Base-by-base conservation (phyloP, 2,329 filamentous ascomycete species). In the Hypoxylon sp. region DNA sequence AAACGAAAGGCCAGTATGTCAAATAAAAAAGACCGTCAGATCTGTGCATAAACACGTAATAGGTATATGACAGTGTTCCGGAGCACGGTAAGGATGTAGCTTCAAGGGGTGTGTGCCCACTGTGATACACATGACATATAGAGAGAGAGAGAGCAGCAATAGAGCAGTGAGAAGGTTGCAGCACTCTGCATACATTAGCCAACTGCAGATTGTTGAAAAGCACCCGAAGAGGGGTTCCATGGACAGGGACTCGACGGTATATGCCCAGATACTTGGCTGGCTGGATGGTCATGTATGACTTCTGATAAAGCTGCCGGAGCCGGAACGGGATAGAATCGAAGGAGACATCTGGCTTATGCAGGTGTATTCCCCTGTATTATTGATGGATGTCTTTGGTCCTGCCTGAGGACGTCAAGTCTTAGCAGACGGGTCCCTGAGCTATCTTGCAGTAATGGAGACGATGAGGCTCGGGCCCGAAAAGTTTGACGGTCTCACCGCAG, bases 401-500 rank as follows among this genome's bases (percentile, higher is more conserved):
- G 53, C 34, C 41, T 3, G 34, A 55, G 55, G 34, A 53, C 30
- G 43, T 45, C 52, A 48, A 61, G 29, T 34, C 19, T 45, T 56
- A 61, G 52, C 11, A 63, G 53, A 62, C 67, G 67, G 64, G 64
- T 67, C 34, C 61, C 64, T 69, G 67, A 69, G 58, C 51, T 65
- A 69, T 69, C 67, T 67, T 63, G 67, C 67, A 69, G 67, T 50
- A 46, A 54, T 56, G 32, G 34, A 29, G 53, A 25, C 67, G 67
- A 69, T 69, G 67, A 69, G 64, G 67, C 61, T 69, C 61, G 64
- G 61, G 34, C 58, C 64, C 67, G 67, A 67, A 43, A 57, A 34
- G 23, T 46, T n/a, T 21, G 30, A 61, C 54, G n/a, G 61, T 67
- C 47, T 58, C 64, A 68, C 66, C 19, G 30, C 66, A 69, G 52